Base-by-base conservation (phyloP, 495 filamentous ascomycete species). In the Penicillium argentinense region DNA sequence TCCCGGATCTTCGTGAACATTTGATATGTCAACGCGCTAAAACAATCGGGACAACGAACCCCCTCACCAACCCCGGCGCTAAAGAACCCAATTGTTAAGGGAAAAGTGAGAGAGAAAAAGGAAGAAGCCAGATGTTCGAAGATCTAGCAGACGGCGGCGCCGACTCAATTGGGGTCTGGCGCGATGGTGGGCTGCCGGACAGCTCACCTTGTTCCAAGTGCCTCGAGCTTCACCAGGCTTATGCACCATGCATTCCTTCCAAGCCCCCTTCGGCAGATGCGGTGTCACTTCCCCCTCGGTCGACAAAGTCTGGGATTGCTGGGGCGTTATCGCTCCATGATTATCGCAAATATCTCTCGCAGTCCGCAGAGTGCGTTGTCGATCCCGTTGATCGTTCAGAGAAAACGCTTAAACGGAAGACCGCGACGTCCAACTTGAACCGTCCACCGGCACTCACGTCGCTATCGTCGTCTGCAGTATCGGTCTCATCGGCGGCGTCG, bases 351-450 rank as follows among this genome's bases (percentile, higher is more conserved):
- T 58, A 53, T 27, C 54, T 67, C 26, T 64, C 62, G 39, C 57
- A 57, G 36, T 48, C 55, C 45, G 49, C 59, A 51, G 56, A 58
- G 45, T 48, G 45, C 47, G 37, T 54, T 16, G 53, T 32, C 49
- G 59, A 64, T 57, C 57, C 53, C 12, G 53, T 52, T 47, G 56
- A 60, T 53, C 62, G 53, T n/a, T 49, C 45, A 41, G 49, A 53
- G 22, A 57, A 49, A 37, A 61, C 47, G 21, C 56, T 74, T 39
- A 62, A 65, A 40, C 68, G 71, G 28, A 74, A 71, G 45, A 62
- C 63, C 11, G 67, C 60, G 14, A 65, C 56, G 5, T 44, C 55
- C 19, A 66, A 70, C 57, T 56, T 71, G 33, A 63, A 70, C 38
- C 56, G 62, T 21, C 53, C 57, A 22, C 45, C 53, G 11, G 38